Conservation (phyloP, 73 alveolate genomes). For the Paramecium caudatum region DNA sequence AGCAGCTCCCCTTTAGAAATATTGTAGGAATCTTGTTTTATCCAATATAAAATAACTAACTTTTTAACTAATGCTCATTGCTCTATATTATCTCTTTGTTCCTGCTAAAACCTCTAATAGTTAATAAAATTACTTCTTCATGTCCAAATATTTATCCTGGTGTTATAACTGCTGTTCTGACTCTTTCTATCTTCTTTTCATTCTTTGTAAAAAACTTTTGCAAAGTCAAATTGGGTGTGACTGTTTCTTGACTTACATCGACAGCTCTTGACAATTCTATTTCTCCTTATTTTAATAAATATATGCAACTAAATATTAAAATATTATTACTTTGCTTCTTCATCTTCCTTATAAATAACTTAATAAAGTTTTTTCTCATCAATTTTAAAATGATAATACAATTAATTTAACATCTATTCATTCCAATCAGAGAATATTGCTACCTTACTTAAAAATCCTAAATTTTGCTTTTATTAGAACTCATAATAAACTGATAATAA, state of each 20-base stretch:
- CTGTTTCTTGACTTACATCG: not conserved
- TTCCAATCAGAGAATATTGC: conserved; percentile 56
- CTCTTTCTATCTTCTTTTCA: conserved; percentile 32
- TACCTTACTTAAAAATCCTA: conserved; percentile 21
- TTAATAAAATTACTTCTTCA: conserved; percentile 10
- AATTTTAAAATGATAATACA: conserved; percentile 52
- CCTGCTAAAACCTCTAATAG: conserved; percentile 6
- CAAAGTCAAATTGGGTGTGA: not conserved
- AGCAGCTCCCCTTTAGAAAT: conserved; percentile 45
- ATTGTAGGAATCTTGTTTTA: conserved; percentile 23
- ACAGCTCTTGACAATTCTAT: conserved; percentile 44
- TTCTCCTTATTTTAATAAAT: conserved; percentile 56
- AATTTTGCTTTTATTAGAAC: not conserved
- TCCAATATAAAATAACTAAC: conserved; percentile 36
- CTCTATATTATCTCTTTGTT: conserved; percentile 34
- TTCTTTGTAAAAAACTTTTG: conserved; percentile 1
- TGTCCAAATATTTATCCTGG: conserved; percentile 65
- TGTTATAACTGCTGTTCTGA: not conserved
- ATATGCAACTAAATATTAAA: not conserved
- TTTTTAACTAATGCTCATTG: conserved; percentile 10
- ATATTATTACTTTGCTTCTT: conserved; percentile 15
- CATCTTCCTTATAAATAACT: conserved; percentile 45
- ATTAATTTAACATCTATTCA: conserved; percentile 57
- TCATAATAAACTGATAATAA: conserved; percentile 69
- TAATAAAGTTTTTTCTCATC: conserved; percentile 10